Evolutionary conservation across 2,329 filamentous ascomycete species (phyloP).

Genomic region (Calonectria pseudoreteaudii): DNA sequence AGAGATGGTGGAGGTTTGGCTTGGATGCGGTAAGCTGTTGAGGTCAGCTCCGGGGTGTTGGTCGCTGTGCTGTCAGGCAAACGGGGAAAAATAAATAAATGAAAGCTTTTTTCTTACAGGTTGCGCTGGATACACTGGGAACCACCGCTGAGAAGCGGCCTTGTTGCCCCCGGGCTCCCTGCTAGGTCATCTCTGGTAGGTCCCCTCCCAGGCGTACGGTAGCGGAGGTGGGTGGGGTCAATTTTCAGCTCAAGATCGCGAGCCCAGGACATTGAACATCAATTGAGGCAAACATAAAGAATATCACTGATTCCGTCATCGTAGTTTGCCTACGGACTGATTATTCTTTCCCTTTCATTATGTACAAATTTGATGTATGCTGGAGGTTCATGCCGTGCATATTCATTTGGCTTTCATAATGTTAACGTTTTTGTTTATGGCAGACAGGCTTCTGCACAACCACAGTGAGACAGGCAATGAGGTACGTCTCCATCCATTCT

Average conservation of each 20-base stretch:
- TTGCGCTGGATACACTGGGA: slow-evolving; percentile 10
- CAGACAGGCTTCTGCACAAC: background rate
- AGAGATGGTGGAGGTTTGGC: slow-evolving; percentile 34
- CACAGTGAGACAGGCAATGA: background rate
- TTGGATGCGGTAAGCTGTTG: slow-evolving; percentile 34
- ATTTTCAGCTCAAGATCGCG: background rate
- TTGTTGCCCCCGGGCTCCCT: slow-evolving; percentile 2
- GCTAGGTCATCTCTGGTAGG: slow-evolving; percentile 18
- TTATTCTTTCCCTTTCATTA: background rate
- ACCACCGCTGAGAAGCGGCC: slow-evolving; percentile 5
- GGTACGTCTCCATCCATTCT: background rate
- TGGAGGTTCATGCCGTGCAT: background rate
- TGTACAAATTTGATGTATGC: background rate
- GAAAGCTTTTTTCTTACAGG: slow-evolving; percentile 8
- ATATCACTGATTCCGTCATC: background rate
- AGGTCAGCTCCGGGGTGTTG: slow-evolving; percentile 25
- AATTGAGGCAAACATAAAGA: background rate
- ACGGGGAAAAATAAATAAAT: background rate
- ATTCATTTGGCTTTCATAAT: background rate
- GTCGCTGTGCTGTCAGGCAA: slow-evolving; percentile 1
- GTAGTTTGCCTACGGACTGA: background rate
- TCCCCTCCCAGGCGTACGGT: slow-evolving; percentile 5
- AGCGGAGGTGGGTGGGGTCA: slow-evolving; percentile 6
- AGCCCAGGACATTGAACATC: background rate
- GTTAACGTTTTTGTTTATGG: background rate